phyloP scores from a whole-genome alignment of 2,329 filamentous ascomycete genomes.

The Bipolaris victoriae region DNA sequence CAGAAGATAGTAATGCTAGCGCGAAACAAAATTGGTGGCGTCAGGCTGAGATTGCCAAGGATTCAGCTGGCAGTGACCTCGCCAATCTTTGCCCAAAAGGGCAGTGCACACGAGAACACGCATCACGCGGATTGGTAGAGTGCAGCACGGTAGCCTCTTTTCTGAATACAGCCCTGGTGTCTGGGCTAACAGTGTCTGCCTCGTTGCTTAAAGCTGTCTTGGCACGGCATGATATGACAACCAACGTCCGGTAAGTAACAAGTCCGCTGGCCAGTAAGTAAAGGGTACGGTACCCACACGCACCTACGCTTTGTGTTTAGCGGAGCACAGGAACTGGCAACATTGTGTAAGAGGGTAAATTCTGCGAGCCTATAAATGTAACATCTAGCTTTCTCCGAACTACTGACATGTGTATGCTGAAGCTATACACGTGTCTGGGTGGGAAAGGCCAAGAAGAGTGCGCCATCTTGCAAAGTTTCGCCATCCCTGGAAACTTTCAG shows the following conservation, averaged over 20 bases:
- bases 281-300: neutral
- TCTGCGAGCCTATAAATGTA: neutral
- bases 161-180: neutral
- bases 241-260: neutral
- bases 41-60: conserved; percentile 32
- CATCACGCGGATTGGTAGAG: neutral
- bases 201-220: neutral
- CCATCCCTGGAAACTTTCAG: neutral
- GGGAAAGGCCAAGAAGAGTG: neutral
- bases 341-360: neutral
- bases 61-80: conserved; percentile 11
- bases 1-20: conserved; percentile 10
- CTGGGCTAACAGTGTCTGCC: neutral
- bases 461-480: neutral
- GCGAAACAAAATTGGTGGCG: conserved; percentile 25
- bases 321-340: neutral
- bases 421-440: neutral
- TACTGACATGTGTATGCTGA: neutral
- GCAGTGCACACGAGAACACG: conserved; percentile 11
- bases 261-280: neutral
- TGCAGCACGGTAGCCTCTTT: neutral
- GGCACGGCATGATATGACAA: neutral
- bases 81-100: conserved; percentile 6
- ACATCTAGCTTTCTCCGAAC: neutral
- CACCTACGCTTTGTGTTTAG: neutral